A percentile compares a stretch with the other conserved stretches of the same genome.
These are phyloP conservation scores for Linum lewisii DNA, from an alignment of 345 rosid species.

Conservation along the genomic window DNA sequence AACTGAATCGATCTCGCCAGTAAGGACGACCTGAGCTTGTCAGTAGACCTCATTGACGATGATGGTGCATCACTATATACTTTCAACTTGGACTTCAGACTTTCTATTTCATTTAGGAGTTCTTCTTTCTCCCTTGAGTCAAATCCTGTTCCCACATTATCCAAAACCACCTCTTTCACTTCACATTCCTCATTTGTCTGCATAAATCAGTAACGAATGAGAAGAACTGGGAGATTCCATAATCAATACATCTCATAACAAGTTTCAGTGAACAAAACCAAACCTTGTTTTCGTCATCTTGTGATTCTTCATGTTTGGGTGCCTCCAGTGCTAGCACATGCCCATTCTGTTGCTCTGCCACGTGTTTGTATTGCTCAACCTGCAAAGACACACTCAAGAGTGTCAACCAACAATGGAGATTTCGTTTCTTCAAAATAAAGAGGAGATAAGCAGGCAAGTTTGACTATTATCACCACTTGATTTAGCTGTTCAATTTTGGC, in stretches of 20 bases:
- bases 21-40: constrained; percentile 61
- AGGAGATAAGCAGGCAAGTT: background rate
- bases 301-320: constrained; percentile 18
- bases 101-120: constrained; percentile 69
- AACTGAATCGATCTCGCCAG: constrained; percentile 58
- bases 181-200: constrained; percentile 31
- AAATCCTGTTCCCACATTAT: constrained; percentile 18
- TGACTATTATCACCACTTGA: constrained; percentile 32
- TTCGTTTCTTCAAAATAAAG: background rate
- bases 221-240: background rate
- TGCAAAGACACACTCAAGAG: constrained; percentile 23
- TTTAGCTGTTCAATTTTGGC: constrained; percentile 67
- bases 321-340: constrained; percentile 18
- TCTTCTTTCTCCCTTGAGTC: constrained; percentile 64
- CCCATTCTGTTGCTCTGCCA: constrained; percentile 17
- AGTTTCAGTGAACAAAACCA: constrained; percentile 2
- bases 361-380: constrained; percentile 47
- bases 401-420: constrained; percentile 4
- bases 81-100: constrained; percentile 52
- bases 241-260: constrained; percentile 1
- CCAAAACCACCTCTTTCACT: constrained; percentile 37
- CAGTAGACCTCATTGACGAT: constrained; percentile 45
- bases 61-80: constrained; percentile 27
- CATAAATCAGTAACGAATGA: constrained; percentile 1
- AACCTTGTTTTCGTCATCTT: constrained; percentile 30